phyloP scores from a whole-genome alignment of 345 rosid species.

The Boechera divaricarpa region DNA sequence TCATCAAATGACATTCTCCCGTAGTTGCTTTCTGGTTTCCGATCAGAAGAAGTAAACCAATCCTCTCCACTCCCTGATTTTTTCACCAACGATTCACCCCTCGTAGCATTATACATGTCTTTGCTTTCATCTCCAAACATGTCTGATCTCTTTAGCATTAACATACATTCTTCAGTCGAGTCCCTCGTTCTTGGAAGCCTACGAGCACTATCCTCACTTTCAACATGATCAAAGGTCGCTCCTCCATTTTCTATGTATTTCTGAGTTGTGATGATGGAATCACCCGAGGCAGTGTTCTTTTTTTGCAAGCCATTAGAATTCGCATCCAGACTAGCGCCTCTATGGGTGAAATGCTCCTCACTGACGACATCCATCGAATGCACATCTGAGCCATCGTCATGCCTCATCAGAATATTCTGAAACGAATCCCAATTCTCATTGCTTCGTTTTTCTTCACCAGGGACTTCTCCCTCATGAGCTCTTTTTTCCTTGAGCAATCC shows the following conservation, averaged over 20 bases:
- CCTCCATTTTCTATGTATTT: conserved; percentile 48
- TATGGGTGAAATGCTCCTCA: conserved; percentile 38
- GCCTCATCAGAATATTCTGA: conserved; percentile 70
- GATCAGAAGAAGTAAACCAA: conserved; percentile 53
- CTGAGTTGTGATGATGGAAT: conserved; percentile 53
- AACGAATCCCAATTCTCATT: conserved; percentile 74
- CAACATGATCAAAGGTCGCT: conserved; percentile 49
- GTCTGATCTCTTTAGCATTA: conserved; percentile 53
- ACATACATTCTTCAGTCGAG: conserved; percentile 54
- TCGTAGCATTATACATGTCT: conserved; percentile 44
- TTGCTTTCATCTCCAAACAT: conserved; percentile 48
- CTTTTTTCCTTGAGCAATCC: conserved; percentile 52
- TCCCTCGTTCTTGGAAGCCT: conserved; percentile 60
- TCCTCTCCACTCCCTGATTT: conserved; percentile 69
- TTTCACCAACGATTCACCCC: conserved; percentile 47
- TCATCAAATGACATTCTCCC: conserved; percentile 53
- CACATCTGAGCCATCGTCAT: conserved; percentile 46
- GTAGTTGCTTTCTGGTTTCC: conserved; percentile 46
- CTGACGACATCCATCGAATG: conserved; percentile 43
- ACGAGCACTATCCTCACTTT: conserved; percentile 50
- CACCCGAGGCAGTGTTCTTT: conserved; percentile 43
- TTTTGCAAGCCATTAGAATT: conserved; percentile 48
- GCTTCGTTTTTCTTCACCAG: conserved; percentile 47
- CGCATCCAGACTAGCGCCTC: conserved; percentile 44
- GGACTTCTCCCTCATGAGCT: conserved; percentile 42